Conservation (phyloP, 352 stramenopile species). For the Phytophthora pisi region DNA sequence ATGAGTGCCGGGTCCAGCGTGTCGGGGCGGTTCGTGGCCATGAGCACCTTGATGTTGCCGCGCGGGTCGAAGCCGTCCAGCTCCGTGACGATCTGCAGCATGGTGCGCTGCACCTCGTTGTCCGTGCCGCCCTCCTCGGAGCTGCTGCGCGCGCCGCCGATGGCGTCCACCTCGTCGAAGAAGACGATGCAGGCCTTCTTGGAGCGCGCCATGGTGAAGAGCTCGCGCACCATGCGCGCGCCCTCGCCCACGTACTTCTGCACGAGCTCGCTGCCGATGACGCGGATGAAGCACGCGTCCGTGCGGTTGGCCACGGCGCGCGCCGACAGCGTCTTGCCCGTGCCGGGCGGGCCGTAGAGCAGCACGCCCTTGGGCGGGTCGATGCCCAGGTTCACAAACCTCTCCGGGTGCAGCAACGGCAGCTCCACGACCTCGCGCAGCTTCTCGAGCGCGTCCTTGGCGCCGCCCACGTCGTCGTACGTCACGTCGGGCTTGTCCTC, state of each 20-base stretch:
- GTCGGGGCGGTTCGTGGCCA: constrained; percentile 43
- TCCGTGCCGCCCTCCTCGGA: constrained; percentile 95
- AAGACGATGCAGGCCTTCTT: constrained; percentile 99
- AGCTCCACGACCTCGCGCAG: constrained; percentile 99
- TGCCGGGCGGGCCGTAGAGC: constrained; percentile 97
- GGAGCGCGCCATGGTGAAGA: constrained; percentile 99
- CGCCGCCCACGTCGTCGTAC: constrained; percentile 99
- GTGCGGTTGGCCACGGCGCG: constrained; percentile 98
- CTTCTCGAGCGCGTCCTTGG: constrained; percentile 98
- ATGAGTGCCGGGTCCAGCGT: constrained; percentile 43
- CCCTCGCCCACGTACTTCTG: constrained; percentile 99
- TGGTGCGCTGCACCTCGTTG: constrained; percentile 99
- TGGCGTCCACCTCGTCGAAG: constrained; percentile 99
- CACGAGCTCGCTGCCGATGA: constrained; percentile 99
- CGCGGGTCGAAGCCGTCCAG: constrained; percentile 99
- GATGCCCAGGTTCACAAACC: constrained; percentile 99
- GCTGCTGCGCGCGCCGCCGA: constrained; percentile 92
- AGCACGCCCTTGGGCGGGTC: constrained; percentile 99
- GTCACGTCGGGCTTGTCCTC: constrained; percentile 99
- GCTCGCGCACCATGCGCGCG: constrained; percentile 98
- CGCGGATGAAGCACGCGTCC: constrained; percentile 99
- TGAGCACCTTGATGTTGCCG: constrained; percentile 99
- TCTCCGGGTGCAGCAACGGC: constrained; percentile 97
- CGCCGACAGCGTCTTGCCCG: constrained; percentile 97
- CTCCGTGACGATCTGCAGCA: constrained; percentile 99